Evolutionary conservation across 192 early-diverging fungal species (phyloP).

Genomic region (Gryganskiella cystojenkinii): DNA sequence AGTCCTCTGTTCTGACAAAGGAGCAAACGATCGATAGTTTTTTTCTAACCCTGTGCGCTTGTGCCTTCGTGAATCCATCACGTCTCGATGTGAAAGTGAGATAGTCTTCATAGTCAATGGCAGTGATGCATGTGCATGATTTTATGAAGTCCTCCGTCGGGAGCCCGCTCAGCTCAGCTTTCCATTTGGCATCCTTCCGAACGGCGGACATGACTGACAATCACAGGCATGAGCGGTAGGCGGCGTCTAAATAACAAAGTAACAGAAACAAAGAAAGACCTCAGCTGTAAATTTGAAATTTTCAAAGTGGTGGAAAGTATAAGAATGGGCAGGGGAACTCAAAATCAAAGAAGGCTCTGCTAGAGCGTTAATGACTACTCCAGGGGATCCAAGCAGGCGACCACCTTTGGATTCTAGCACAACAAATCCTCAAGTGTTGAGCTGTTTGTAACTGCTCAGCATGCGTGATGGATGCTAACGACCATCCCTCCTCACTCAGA

Average conservation of each 20-base stretch:
- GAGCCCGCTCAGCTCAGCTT: constrained; percentile 15
- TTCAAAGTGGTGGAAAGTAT: background rate
- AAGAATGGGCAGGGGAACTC: constrained; percentile 10
- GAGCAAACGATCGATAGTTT: background rate
- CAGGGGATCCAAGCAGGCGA: constrained; percentile 19
- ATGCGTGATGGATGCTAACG: constrained; percentile 28
- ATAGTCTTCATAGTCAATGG: constrained; percentile 21
- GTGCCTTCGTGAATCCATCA: background rate
- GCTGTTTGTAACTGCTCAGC: constrained; percentile 17
- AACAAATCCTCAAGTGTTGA: constrained; percentile 32
- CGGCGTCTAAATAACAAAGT: constrained; percentile 11
- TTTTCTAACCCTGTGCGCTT: background rate
- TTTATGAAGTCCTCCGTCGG: constrained; percentile 20
- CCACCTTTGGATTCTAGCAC: constrained; percentile 30
- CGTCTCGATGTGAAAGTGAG: constrained; percentile 23
- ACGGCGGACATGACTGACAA: constrained; percentile 12
- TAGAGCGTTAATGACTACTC: constrained; percentile 38
- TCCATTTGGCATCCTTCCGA: constrained; percentile 16
- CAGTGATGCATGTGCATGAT: constrained; percentile 1
- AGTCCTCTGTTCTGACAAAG: background rate
- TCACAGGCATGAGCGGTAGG: background rate
- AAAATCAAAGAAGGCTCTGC: constrained; percentile 29
- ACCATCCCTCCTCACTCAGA: constrained; percentile 20
- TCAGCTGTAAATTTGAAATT: background rate
- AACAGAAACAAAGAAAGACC: constrained; percentile 4